Percentiles rank a stretch among this genome's conserved stretches.
Evolutionary conservation across 768 basidiomycete genomes (phyloP).

Genomic region (Candolleomyces eurysporus): DNA sequence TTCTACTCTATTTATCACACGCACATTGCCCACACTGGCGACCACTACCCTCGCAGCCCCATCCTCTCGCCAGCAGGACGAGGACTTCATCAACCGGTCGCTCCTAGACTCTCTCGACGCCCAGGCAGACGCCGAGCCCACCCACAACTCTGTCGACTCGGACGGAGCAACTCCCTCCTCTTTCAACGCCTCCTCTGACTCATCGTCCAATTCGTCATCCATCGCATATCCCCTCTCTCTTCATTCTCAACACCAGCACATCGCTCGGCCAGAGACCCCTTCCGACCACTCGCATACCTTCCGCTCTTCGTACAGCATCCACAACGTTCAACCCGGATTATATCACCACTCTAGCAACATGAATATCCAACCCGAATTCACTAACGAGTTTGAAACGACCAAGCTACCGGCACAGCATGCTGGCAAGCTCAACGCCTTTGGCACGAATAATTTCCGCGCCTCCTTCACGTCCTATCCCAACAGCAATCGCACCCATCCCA

Average conservation of each 20-base stretch:
- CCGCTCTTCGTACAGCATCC: slow-evolving; percentile 31
- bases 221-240: slow-evolving; percentile 52
- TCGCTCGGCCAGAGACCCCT: slow-evolving; percentile 50
- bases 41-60: slow-evolving; percentile 38
- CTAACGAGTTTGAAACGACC: slow-evolving; percentile 35
- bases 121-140: slow-evolving; percentile 77
- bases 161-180: slow-evolving; percentile 46
- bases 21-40: slow-evolving; percentile 49
- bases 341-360: slow-evolving; percentile 35
- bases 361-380: slow-evolving; percentile 38
- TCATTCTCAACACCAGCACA: slow-evolving; percentile 38
- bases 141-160: slow-evolving; percentile 50
- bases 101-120: slow-evolving; percentile 81
- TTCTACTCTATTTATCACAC: slow-evolving; percentile 12
- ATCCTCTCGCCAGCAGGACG: slow-evolving; percentile 51
- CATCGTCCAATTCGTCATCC: slow-evolving; percentile 56
- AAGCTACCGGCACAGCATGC: slow-evolving; percentile 31
- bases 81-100: slow-evolving; percentile 86
- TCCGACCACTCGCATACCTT: slow-evolving; percentile 35
- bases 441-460: slow-evolving; percentile 24
- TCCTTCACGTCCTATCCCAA: slow-evolving; percentile 41
- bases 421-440: slow-evolving; percentile 35
- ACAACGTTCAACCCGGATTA: slow-evolving; percentile 28
- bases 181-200: slow-evolving; percentile 49
- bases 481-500: slow-evolving; percentile 37